Conservation (phyloP, 2,329 filamentous ascomycete genomes). For the Pseudonectria foliicola region DNA sequence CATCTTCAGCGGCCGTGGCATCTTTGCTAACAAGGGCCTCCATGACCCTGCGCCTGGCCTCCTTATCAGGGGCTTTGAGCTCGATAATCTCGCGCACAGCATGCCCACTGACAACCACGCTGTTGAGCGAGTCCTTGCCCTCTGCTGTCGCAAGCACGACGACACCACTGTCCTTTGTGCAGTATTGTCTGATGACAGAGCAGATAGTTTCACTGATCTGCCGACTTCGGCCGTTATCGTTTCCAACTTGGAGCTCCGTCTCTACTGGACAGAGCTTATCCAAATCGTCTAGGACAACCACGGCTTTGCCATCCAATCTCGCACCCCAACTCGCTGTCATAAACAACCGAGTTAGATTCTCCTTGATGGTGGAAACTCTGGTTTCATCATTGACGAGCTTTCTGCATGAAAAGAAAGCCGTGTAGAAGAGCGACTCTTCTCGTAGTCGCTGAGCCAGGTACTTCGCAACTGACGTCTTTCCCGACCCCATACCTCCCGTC, state of each 20-base stretch:
- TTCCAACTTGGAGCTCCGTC: conserved; percentile 87
- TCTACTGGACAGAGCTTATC: conserved; percentile 90
- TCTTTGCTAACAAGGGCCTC: conserved; percentile 65
- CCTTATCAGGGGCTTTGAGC: conserved; percentile 87
- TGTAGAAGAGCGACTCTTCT: conserved; percentile 68
- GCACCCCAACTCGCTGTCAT: conserved; percentile 89
- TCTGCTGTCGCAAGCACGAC: conserved; percentile 87
- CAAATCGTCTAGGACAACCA: conserved; percentile 87
- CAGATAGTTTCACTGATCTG: conserved; percentile 88
- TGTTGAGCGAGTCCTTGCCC: conserved; percentile 87
- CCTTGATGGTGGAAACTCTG: conserved; percentile 82
- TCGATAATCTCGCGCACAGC: conserved; percentile 86
- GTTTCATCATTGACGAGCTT: conserved; percentile 88
- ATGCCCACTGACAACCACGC: conserved; percentile 82
- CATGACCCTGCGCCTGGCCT: conserved; percentile 74
- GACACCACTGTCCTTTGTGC: conserved; percentile 69
- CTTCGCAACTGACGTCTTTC: conserved; percentile 77
- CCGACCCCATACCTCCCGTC: conserved; percentile 81
- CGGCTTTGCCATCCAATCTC: conserved; percentile 69
- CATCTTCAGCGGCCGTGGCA: conserved; percentile 32
- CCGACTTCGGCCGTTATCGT: conserved; percentile 85
- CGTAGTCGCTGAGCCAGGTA: conserved; percentile 68
- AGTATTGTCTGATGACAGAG: conserved; percentile 77
- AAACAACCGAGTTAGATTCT: conserved; percentile 76
- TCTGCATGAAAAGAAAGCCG: conserved; percentile 78